A percentile compares a stretch with the other conserved stretches of the same genome.
phyloP scores from a whole-genome alignment of 148 eudicot species.

The Spergularia bocconei region DNA sequence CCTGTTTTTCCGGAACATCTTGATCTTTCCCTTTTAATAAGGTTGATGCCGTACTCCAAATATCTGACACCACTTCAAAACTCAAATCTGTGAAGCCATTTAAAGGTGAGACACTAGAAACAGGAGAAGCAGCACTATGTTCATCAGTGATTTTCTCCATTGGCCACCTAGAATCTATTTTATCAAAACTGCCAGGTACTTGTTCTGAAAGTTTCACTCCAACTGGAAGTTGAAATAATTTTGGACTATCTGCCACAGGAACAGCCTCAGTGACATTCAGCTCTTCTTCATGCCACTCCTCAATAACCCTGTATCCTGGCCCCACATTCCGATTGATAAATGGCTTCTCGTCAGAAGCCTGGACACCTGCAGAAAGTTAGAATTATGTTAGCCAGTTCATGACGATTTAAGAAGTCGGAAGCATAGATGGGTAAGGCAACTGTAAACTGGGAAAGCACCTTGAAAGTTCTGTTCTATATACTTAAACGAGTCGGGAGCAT shows the following conservation, averaged over 20 bases:
- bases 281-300: constrained; percentile 39
- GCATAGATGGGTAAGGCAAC: neutral
- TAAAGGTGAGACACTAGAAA: constrained; percentile 32
- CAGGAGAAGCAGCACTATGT: constrained; percentile 26
- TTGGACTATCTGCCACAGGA: constrained; percentile 46
- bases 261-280: constrained; percentile 31
- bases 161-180: constrained; percentile 29
- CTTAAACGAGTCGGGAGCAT: constrained; percentile 30
- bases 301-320: constrained; percentile 30
- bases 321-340: constrained; percentile 41
- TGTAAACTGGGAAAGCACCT: constrained; percentile 35
- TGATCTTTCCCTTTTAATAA: constrained; percentile 35
- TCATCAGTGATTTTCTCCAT: constrained; percentile 30
- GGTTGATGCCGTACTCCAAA: constrained; percentile 38
- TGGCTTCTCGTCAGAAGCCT: constrained; percentile 45
- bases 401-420: neutral
- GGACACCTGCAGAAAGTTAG: constrained; percentile 30
- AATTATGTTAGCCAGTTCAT: neutral
- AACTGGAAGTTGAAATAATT: constrained; percentile 64
- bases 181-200: constrained; percentile 30
- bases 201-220: constrained; percentile 64
- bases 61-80: constrained; percentile 37
- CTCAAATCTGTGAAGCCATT: constrained; percentile 23
- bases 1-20: constrained; percentile 51
- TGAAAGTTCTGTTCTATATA: constrained; percentile 31